Conservation (phyloP, 2,329 filamentous ascomycete genomes). For the Alternaria incomplexa region DNA sequence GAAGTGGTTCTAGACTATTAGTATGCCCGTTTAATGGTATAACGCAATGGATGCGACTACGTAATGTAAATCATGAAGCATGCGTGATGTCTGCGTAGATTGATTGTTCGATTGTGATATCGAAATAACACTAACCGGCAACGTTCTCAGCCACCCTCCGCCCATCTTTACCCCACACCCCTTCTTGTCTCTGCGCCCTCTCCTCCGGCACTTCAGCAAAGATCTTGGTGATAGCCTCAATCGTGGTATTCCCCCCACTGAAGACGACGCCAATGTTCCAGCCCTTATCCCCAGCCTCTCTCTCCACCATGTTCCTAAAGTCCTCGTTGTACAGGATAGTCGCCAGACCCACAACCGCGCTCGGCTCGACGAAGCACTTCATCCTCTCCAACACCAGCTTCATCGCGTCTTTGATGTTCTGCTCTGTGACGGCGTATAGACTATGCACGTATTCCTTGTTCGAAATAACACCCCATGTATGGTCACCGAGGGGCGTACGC, state of each 20-base stretch:
- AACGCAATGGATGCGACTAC: background rate
- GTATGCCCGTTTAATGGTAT: background rate
- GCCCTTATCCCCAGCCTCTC: conserved; percentile 71
- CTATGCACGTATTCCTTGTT: conserved; percentile 71
- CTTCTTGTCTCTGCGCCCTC: conserved; percentile 48
- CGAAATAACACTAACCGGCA: conserved; percentile 43
- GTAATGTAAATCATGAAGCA: background rate
- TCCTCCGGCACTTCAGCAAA: conserved; percentile 49
- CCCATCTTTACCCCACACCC: conserved; percentile 50
- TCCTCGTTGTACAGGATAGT: conserved; percentile 85
- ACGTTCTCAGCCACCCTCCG: conserved; percentile 54
- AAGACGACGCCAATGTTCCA: conserved; percentile 73
- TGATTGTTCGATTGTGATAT: background rate
- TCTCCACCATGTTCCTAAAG: conserved; percentile 70
- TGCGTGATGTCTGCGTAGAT: background rate
- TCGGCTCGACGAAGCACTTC: conserved; percentile 91
- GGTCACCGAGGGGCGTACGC: conserved; percentile 77
- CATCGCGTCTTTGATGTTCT: conserved; percentile 80
- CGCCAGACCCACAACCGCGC: conserved; percentile 81
- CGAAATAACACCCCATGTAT: conserved; percentile 80
- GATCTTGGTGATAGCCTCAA: conserved; percentile 65
- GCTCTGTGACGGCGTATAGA: conserved; percentile 78
- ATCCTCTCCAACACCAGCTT: conserved; percentile 81
- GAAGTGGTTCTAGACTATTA: conserved; percentile 13
- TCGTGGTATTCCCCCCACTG: conserved; percentile 69